Percentiles rank a stretch among this genome's conserved stretches.
phyloP scores from a whole-genome alignment of 805 yeast genomes.

The Candida succiphila region DNA sequence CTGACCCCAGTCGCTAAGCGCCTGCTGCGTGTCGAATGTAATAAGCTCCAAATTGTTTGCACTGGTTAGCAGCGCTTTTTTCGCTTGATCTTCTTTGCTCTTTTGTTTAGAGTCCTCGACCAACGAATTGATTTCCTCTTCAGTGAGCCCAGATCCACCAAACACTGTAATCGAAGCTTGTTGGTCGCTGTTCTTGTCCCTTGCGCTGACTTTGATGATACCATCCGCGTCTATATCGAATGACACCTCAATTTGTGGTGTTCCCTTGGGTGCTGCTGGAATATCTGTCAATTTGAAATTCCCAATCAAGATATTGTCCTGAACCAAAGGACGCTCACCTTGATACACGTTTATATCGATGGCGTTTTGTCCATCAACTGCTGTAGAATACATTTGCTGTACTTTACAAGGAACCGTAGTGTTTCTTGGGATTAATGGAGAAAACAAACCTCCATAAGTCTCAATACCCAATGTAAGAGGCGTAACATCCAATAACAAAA shows the following conservation, averaged over 20 bases:
- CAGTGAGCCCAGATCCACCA: conserved; percentile 89
- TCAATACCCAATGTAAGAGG: conserved; percentile 90
- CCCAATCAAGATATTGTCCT: conserved; percentile 93
- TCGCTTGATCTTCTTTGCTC: conserved; percentile 62
- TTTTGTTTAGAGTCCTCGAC: conserved; percentile 84
- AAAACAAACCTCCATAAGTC: conserved; percentile 94
- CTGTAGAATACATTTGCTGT: conserved; percentile 89
- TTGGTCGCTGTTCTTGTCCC: conserved; percentile 89
- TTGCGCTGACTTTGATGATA: conserved; percentile 89
- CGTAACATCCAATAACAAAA: conserved; percentile 79
- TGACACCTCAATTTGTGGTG: conserved; percentile 83
- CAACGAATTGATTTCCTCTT: conserved; percentile 84
- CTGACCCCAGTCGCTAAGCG: conserved; percentile 14
- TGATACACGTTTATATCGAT: conserved; percentile 96
- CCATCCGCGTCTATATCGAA: conserved; percentile 97
- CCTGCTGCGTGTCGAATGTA: conserved; percentile 25
- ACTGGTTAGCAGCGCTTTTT: conserved; percentile 47
- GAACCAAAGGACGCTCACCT: conserved; percentile 93
- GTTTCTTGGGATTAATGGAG: conserved; percentile 78
- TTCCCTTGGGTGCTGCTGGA: conserved; percentile 85
- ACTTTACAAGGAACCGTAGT: conserved; percentile 92
- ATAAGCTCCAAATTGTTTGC: conserved; percentile 51
- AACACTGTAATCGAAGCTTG: conserved; percentile 94
- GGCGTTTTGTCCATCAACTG: conserved; percentile 90
- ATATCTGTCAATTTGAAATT: conserved; percentile 88